Evolutionary conservation across 305 asterid genomes (phyloP).

Genomic region (Fraxinus xanthoxyloides): DNA sequence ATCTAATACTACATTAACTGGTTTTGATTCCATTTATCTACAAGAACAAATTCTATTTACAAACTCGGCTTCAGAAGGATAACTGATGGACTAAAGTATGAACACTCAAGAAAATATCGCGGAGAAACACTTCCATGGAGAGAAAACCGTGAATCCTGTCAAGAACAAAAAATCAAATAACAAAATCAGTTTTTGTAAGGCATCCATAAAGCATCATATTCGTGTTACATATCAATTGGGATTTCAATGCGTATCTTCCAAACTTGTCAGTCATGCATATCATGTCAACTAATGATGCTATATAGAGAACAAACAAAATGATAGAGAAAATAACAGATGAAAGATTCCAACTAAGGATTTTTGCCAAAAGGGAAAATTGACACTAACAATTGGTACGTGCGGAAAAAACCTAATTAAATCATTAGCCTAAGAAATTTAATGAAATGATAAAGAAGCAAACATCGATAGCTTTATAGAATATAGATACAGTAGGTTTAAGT

Average conservation of each 20-base stretch:
- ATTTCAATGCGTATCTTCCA: neutral
- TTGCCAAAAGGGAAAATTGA: neutral
- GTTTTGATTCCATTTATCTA: conserved; percentile 33
- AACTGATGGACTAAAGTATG: conserved; percentile 22
- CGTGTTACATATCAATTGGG: neutral
- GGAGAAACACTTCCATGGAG: conserved; percentile 22
- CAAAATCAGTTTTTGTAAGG: conserved; percentile 6
- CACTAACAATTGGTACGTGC: neutral
- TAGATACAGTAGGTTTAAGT: neutral
- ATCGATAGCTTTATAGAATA: neutral
- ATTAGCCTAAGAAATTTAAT: neutral
- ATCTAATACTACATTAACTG: conserved; percentile 19
- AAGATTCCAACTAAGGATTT: neutral
- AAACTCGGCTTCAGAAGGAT: conserved; percentile 1
- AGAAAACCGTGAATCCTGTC: conserved; percentile 21
- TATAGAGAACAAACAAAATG: neutral
- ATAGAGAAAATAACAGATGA: neutral
- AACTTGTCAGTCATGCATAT: neutral
- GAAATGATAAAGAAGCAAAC: neutral
- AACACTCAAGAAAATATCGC: conserved; percentile 24
- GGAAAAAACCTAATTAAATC: neutral
- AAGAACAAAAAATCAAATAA: conserved; percentile 4
- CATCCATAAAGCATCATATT: neutral
- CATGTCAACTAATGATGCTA: neutral
- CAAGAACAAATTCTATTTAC: conserved; percentile 24